A percentile compares a stretch with the other conserved stretches of the same genome.
These are phyloP conservation scores for Senecio squalidus DNA, from an alignment of 140 eudicot species.

Conservation along the genomic window DNA sequence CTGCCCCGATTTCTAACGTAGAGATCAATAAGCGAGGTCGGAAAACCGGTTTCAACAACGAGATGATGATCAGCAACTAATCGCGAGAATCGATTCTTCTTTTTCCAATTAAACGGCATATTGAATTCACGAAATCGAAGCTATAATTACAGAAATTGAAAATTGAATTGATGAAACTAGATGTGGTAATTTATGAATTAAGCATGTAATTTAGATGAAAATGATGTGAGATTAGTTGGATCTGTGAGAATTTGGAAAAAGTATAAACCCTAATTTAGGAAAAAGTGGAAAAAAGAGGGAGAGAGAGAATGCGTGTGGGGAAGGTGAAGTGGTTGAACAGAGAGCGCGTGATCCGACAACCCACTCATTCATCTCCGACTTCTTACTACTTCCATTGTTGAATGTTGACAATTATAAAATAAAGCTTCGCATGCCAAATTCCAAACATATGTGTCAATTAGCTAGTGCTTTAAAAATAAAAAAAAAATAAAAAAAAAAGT, in stretches of 20 bases:
- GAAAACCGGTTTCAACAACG: conserved; percentile 84
- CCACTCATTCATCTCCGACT: not conserved
- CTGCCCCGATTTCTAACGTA: conserved; percentile 62
- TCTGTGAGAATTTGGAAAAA: not conserved
- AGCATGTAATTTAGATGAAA: conserved; percentile 4
- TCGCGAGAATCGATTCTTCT: conserved; percentile 39
- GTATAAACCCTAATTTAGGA: conserved; percentile 21
- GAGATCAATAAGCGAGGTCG: conserved; percentile 76
- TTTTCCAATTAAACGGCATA: conserved; percentile 79
- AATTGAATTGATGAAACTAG: conserved; percentile 1
- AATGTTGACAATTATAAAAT: no score
- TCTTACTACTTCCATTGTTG: not conserved
- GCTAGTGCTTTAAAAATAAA: no score
- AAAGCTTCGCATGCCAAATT: not conserved
- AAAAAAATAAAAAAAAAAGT: no score
- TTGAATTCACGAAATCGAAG: not conserved
- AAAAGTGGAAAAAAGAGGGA: not conserved
- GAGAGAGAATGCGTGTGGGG: conserved; percentile 14
- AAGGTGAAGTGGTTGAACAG: not conserved
- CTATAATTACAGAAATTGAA: conserved; percentile 1
- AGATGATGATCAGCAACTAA: conserved; percentile 63
- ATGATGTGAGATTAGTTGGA: conserved; percentile 11
- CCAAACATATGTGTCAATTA: no score
- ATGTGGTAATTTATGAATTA: not conserved
- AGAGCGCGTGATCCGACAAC: conserved; percentile 36